Base-by-base conservation (phyloP, 495 filamentous ascomycete genomes). In the Penicillium argentinense region DNA sequence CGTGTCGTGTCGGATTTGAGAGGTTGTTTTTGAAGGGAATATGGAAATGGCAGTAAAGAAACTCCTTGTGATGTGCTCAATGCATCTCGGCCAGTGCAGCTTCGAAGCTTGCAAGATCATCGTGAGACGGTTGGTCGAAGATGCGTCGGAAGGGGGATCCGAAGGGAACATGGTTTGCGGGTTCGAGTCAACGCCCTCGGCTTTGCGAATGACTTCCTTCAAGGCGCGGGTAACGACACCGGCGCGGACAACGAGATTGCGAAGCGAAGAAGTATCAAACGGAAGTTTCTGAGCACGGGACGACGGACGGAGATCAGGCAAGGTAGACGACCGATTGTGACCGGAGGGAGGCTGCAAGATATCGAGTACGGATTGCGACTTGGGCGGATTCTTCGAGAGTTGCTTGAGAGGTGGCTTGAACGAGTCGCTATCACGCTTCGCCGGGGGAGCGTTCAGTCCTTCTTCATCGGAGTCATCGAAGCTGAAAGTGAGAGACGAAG, bases 211-310 rank as follows among this genome's bases (percentile, higher is more conserved):
- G 9, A 87, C 73, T 43, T 91, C 87, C 34, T 86, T 85, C 38
- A 91, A 67, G 4, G 80, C 77, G 48, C 87, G 82, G 8, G 80
- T 86, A 17, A 96, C 78, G 9, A 83, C 83, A 23, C 84, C 85
- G 2, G 91, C 90, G 28, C 91, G 85, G 46, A 88, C 83, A 13
- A 97, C 91, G 37, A 97, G 75, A 62, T 92, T 88, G 48, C 85
- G 83, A 16, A 97, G 80, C 46, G 88, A 95, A 24, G 86, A 89
- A 8, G 90, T 96, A 60, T 96, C 91, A 54, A 97, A 97, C 11
- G 88, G 88, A 24, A 96, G 82, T 63, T 95, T 95, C 50, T 86
- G 85, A 32, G 81, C 68, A 9, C 81, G 66, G 13, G 76, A 64
- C 34, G 70, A 9, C 12, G 57, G 65, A 7, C 71, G 56, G 14